Evolutionary conservation across 306 rosid species (phyloP), one percentile per base, ranked within the genome.

Genomic region (Vigna mungo): DNA sequence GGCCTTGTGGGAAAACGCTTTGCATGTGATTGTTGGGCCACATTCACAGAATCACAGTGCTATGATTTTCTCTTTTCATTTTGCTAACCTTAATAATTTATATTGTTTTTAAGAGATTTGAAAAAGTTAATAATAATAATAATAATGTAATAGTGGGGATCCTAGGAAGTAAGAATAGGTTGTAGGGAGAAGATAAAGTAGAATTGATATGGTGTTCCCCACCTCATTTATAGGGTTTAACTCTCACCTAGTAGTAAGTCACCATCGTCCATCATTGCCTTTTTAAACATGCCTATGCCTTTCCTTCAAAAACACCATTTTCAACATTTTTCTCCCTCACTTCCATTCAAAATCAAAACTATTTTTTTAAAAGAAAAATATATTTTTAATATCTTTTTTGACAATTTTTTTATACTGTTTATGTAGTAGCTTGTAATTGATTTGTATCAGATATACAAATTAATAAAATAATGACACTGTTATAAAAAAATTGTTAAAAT

Each of bases 21-120:
- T 86, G 87, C 96, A 92, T 89, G 96, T 92, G 96, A 86, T 71
- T 46, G 54, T 70, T 86, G 88, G 93, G 84, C 84, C 97, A 68
- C 69, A 30, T 30, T 30, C 4, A 17, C 17, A 34, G 6, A 34
- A 4, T 68, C 73, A 46, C 39, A 44, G 37, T 9, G 77, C 44
- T 61, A 6, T 39, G 15, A 7, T 16, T 23, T 36, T 21, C 37
- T 9, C 44, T 25, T 43, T 43, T 55, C 14, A 0, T 59, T 59
- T 58, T 27, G 0, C 41, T 2, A 15, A 30, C 12, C 43, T 60
- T 6, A 5, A 16, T n/a, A 51, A 16, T 14, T 2, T 5, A 21
- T 21, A 23, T 4, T 1, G 17, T 61, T 25, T 11, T 27, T 5
- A 30, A 34, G 2, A 39, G 13, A 8, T 39, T 8, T 30, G 34